Percentiles rank a stretch among this genome's conserved stretches.
phyloP scores from a whole-genome alignment of 345 rosid genomes.

The Salix purpurea region DNA sequence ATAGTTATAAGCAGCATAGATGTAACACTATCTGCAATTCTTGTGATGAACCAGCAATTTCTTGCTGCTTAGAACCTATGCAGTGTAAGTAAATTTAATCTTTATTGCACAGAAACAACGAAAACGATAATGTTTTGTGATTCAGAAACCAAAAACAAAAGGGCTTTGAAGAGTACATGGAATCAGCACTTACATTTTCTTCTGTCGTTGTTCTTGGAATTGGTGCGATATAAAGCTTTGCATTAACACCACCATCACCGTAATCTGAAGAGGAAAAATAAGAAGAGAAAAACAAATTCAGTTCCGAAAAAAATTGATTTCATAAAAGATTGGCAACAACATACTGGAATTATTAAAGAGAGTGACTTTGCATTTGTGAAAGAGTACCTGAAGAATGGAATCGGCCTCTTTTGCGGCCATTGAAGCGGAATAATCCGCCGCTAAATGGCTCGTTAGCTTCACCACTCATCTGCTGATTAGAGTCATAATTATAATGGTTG shows the following conservation, averaged over 20 bases:
- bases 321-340: no score
- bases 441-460: slow-evolving; percentile 28
- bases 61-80: not conserved
- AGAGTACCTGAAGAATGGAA: slow-evolving; percentile 29
- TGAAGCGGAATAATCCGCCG: slow-evolving; percentile 21
- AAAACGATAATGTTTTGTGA: not conserved
- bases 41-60: not conserved
- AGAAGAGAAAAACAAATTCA: not conserved
- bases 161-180: not conserved
- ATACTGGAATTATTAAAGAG: not conserved
- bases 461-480: slow-evolving; percentile 26
- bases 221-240: slow-evolving; percentile 66
- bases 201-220: slow-evolving; percentile 51
- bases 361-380: not conserved
- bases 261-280: slow-evolving; percentile 35
- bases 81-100: no score
- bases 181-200: slow-evolving; percentile 48
- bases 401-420: slow-evolving; percentile 46
- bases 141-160: not conserved
- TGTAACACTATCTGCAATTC: not conserved
- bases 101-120: not conserved
- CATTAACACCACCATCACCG: slow-evolving; percentile 34
- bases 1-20: slow-evolving; percentile 1
- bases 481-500: slow-evolving; percentile 27
- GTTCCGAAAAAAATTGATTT: not conserved